Evolutionary conservation across 768 basidiomycete genomes (phyloP).

Genomic region (Auricularia cornea): DNA sequence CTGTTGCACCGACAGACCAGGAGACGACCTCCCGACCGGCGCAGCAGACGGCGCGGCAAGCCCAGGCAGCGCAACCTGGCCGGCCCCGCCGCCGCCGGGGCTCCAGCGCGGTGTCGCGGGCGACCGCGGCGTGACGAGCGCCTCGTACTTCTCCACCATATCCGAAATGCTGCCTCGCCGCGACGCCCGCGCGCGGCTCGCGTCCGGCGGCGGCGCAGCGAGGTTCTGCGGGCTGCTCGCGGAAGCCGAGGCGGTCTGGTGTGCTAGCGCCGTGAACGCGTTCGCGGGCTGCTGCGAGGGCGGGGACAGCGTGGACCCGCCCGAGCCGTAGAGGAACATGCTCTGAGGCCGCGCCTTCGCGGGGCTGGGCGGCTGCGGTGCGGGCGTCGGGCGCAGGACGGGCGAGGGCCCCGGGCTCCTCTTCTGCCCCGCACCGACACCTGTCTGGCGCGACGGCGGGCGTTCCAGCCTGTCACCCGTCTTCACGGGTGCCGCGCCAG

Average conservation of each 20-base stretch:
- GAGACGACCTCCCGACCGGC: background rate
- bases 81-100: background rate
- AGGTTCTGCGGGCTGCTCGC: conserved; percentile 14
- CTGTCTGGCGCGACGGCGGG: background rate
- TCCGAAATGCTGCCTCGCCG: conserved; percentile 77
- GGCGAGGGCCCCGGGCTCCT: background rate
- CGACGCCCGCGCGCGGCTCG: conserved; percentile 30
- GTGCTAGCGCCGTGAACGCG: background rate
- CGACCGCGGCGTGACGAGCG: conserved; percentile 36
- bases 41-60: background rate
- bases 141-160: conserved; percentile 79
- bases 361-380: background rate
- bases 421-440: background rate
- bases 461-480: background rate
- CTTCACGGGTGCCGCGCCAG: background rate
- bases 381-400: background rate
- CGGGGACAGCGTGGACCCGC: background rate
- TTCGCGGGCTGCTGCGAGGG: background rate
- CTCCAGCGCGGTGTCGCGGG: conserved; percentile 20
- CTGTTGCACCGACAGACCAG: background rate
- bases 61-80: background rate
- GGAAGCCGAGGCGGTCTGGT: background rate
- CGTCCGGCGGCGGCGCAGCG: conserved; percentile 37
- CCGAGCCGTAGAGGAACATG: background rate
- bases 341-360: conserved; percentile 1